Percentiles rank a stretch among this genome's conserved stretches.
Conservation (phyloP, 2,329 filamentous ascomycete species). For the Ceratocystis diversiconidia region DNA sequence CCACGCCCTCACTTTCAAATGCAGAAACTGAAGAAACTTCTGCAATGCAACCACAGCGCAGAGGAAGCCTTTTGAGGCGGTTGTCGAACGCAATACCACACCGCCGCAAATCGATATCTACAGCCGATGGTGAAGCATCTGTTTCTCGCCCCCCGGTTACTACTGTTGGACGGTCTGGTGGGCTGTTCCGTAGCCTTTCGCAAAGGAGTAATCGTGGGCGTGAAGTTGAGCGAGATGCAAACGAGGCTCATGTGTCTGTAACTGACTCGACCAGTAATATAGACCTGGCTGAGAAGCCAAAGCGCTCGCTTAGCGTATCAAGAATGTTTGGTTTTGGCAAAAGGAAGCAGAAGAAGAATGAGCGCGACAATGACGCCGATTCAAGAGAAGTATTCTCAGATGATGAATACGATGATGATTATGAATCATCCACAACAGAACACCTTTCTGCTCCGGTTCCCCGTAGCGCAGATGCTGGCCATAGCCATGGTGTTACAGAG, state of each 20-base stretch:
- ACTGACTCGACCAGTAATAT: too few relatives aligned
- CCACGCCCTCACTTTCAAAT: constrained; percentile 42
- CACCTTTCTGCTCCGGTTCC: not conserved
- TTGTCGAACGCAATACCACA: constrained; percentile 27
- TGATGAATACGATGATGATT: constrained; percentile 12
- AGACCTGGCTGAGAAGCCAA: constrained; percentile 11
- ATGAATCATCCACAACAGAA: constrained; percentile 7
- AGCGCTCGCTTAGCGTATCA: constrained; percentile 17
- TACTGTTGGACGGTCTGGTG: constrained; percentile 22
- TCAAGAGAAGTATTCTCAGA: constrained; percentile 6
- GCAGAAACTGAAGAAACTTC: constrained; percentile 28
- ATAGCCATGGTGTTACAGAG: constrained; percentile 7
- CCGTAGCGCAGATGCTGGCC: not conserved
- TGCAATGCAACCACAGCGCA: constrained; percentile 27
- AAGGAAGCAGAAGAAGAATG: constrained; percentile 27
- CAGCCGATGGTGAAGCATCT: constrained; percentile 19
- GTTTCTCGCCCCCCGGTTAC: constrained; percentile 36
- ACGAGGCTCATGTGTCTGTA: not conserved
- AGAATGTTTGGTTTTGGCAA: constrained; percentile 17
- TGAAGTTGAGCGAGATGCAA: not conserved
- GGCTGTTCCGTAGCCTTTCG: constrained; percentile 27
- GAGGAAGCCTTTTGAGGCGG: constrained; percentile 28
- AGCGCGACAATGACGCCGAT: constrained; percentile 22
- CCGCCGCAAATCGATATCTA: constrained; percentile 18
- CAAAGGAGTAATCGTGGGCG: constrained; percentile 23